These are phyloP conservation scores for Decorospora gaudefroyi DNA, from an alignment of 2,329 filamentous ascomycete species.

Conservation along the genomic window DNA sequence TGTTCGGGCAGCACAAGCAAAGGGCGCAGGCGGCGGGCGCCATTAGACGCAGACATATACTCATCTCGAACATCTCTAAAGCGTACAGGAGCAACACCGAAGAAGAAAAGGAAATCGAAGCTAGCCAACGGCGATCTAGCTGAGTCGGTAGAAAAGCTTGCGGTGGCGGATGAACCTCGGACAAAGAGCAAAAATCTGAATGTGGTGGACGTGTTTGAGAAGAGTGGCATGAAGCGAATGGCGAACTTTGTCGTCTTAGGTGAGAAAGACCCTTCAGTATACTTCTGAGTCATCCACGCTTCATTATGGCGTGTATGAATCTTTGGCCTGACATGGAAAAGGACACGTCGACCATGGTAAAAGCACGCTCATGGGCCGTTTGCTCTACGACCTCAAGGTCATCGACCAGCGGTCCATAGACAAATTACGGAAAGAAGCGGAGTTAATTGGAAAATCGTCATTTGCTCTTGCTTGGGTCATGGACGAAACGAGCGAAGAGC, in stretches of 20 bases:
- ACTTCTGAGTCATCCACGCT: too few relatives aligned
- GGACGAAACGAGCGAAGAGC: conserved; percentile 88
- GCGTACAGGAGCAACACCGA: conserved; percentile 32
- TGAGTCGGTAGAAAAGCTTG: conserved; percentile 55
- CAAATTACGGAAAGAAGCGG: conserved; percentile 84
- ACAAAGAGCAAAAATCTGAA: conserved; percentile 78
- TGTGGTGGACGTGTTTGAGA: conserved; percentile 79
- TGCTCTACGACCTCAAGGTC: conserved; percentile 85
- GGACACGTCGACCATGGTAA: conserved; percentile 98
- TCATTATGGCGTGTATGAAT: too few relatives aligned
- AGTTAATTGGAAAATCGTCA: conserved; percentile 89
- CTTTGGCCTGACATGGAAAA: conserved; percentile 40
- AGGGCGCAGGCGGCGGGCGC: conserved; percentile 50
- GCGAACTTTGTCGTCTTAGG: conserved; percentile 93
- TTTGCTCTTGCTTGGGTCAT: conserved; percentile 98
- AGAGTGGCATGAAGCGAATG: conserved; percentile 73
- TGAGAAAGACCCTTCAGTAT: too few relatives aligned
- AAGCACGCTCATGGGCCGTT: conserved; percentile 94
- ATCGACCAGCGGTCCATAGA: conserved; percentile 88
- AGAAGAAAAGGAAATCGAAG: conserved; percentile 33
- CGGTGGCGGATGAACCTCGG: conserved; percentile 55
- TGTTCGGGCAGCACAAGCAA: conserved; percentile 76
- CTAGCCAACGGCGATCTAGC: conserved; percentile 45
- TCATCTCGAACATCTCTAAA: conserved; percentile 27
- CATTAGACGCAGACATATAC: conserved; percentile 27